Conservation (phyloP, 2,329 filamentous ascomycete species). For the Scedosporium dehoogii region DNA sequence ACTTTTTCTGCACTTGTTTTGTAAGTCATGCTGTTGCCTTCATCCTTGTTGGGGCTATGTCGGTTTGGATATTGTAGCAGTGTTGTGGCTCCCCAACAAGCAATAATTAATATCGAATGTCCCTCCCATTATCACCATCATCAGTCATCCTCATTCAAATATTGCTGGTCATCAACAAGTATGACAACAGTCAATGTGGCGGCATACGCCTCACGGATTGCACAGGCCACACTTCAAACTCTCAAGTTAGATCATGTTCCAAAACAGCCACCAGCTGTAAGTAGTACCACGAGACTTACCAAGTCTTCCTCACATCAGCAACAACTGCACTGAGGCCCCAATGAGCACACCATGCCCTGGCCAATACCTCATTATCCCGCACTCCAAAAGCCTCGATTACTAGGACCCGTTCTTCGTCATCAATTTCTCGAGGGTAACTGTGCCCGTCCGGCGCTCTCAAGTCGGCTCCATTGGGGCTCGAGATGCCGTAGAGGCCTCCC, state of each 20-base stretch:
- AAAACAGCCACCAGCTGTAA: background rate
- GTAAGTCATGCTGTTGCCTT: too few species aligned
- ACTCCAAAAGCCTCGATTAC: slow-evolving; percentile 66
- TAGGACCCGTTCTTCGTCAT: slow-evolving; percentile 55
- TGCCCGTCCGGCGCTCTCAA: background rate
- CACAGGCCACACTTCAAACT: slow-evolving; percentile 53
- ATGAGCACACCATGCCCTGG: slow-evolving; percentile 66
- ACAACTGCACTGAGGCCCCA: slow-evolving; percentile 64
- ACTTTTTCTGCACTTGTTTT: too few species aligned
- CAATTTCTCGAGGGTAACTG: slow-evolving; percentile 9
- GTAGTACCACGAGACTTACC: slow-evolving; percentile 30
- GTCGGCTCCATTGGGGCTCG: background rate
- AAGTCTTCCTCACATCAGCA: slow-evolving; percentile 59
- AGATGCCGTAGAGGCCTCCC: slow-evolving; percentile 35
- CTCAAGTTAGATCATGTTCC: background rate
- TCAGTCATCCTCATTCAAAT: background rate
- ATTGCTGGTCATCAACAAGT: slow-evolving; percentile 38
- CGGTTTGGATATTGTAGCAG: too few species aligned
- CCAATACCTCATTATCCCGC: slow-evolving; percentile 65
- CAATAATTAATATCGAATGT: too few species aligned
- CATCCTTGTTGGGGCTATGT: too few species aligned
- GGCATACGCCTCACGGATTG: slow-evolving; percentile 66
- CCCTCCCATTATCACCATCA: background rate
- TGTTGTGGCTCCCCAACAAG: too few species aligned
- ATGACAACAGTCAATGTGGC: slow-evolving; percentile 65